A percentile compares a stretch with the other conserved stretches of the same genome.
Conservation (phyloP, 768 basidiomycete species). For the Boletellus ananas region DNA sequence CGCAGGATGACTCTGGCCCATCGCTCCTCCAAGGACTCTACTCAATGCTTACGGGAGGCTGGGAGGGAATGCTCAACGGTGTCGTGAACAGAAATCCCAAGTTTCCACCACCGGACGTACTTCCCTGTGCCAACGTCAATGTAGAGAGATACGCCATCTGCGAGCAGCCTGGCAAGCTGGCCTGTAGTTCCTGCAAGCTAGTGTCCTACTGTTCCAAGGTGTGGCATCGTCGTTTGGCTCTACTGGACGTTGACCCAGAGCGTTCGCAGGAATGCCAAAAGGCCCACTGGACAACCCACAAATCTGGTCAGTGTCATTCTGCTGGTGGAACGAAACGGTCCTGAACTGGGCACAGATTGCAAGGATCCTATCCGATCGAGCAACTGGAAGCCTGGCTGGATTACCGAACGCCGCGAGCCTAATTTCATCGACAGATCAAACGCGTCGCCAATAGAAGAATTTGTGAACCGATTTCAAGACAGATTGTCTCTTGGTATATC, state of each 20-base stretch:
- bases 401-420: constrained; percentile 19
- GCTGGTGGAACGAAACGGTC: neutral
- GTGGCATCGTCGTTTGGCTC: neutral
- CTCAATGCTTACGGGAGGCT: constrained; percentile 12
- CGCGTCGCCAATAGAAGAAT: constrained; percentile 8
- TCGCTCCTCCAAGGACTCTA: constrained; percentile 7
- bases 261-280: constrained; percentile 37
- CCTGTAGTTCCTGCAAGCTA: constrained; percentile 33
- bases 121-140: constrained; percentile 38
- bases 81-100: constrained; percentile 11
- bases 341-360: constrained; percentile 16
- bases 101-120: constrained; percentile 22
- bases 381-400: constrained; percentile 22
- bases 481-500: constrained; percentile 26
- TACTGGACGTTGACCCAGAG: neutral
- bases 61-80: constrained; percentile 9
- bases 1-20: constrained; percentile 6
- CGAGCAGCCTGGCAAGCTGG: constrained; percentile 27
- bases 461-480: constrained; percentile 15
- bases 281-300: constrained; percentile 39
- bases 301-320: constrained; percentile 25
- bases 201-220: constrained; percentile 45
- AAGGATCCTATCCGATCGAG: constrained; percentile 19
- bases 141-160: constrained; percentile 23
- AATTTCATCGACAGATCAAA: constrained; percentile 11